Conservation (phyloP, 352 stramenopile species). For the Globisporangium cystogenes region DNA sequence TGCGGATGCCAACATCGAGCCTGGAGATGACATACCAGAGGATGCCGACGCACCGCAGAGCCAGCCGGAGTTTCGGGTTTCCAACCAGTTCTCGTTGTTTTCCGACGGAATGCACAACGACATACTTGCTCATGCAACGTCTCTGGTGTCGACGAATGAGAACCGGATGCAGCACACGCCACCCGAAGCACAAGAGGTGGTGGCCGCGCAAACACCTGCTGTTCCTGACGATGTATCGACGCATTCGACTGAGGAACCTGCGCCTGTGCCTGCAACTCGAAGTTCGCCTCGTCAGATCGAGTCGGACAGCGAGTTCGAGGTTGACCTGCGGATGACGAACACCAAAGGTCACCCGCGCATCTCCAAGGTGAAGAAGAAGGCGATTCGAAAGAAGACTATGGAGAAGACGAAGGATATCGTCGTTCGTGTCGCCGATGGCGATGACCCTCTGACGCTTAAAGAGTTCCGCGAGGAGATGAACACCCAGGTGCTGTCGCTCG, state of each 20-base stretch:
- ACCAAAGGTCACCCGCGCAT: background rate
- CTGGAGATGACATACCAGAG: no score
- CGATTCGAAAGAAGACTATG: background rate
- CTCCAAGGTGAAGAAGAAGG: background rate
- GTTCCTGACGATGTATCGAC: background rate
- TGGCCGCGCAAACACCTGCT: no score
- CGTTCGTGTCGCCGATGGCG: background rate
- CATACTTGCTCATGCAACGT: background rate
- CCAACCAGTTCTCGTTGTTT: background rate
- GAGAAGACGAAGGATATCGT: background rate
- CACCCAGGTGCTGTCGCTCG: background rate
- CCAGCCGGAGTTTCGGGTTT: background rate
- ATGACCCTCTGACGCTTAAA: background rate
- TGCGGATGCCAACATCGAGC: no score
- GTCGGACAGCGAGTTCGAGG: background rate
- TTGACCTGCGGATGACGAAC: background rate
- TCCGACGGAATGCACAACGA: background rate
- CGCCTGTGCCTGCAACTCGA: background rate
- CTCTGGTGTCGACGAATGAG: background rate
- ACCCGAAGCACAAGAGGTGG: no score
- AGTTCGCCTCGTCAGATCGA: background rate
- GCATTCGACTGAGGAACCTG: no score
- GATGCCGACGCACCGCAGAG: no score
- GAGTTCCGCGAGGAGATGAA: background rate
- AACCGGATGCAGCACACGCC: no score